phyloP scores from a whole-genome alignment of 345 rosid species.

The Atalantia buxifolia region DNA sequence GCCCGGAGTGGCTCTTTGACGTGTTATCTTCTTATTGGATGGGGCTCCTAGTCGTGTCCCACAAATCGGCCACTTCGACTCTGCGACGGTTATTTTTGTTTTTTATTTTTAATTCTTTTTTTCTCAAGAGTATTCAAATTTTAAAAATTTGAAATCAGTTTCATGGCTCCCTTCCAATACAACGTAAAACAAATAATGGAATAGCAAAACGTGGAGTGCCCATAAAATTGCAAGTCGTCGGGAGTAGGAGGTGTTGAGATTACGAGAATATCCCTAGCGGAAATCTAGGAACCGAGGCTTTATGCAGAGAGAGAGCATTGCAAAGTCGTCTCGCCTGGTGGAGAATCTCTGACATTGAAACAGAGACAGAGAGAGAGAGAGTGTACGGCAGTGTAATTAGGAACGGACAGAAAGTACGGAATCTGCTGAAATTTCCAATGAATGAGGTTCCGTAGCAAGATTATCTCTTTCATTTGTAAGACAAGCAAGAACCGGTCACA shows the following conservation, averaged over 20 bases:
- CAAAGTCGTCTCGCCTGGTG: background rate
- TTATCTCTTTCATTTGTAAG: background rate
- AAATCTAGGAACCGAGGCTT: background rate
- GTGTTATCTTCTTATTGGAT: conserved; percentile 20
- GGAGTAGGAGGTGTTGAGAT: background rate
- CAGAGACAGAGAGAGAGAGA: background rate
- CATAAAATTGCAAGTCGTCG: background rate
- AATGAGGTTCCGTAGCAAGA: background rate
- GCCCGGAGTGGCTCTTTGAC: conserved; percentile 7
- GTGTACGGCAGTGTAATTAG: background rate
- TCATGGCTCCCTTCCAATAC: background rate
- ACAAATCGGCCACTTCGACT: background rate
- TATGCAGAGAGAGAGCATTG: too few species aligned
- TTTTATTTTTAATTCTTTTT: too few species aligned
- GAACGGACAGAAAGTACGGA: background rate
- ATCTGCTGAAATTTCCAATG: background rate
- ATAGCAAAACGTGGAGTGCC: background rate
- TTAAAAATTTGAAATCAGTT: background rate
- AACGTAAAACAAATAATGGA: too few species aligned
- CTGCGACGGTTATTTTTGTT: too few species aligned
- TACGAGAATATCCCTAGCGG: background rate
- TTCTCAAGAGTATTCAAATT: background rate
- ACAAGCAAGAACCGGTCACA: background rate
- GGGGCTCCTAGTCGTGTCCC: background rate
- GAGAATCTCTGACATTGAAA: background rate